Evolutionary conservation across 2,329 filamentous ascomycete species (phyloP).

Genomic region (Sporothrix dimorphospora): DNA sequence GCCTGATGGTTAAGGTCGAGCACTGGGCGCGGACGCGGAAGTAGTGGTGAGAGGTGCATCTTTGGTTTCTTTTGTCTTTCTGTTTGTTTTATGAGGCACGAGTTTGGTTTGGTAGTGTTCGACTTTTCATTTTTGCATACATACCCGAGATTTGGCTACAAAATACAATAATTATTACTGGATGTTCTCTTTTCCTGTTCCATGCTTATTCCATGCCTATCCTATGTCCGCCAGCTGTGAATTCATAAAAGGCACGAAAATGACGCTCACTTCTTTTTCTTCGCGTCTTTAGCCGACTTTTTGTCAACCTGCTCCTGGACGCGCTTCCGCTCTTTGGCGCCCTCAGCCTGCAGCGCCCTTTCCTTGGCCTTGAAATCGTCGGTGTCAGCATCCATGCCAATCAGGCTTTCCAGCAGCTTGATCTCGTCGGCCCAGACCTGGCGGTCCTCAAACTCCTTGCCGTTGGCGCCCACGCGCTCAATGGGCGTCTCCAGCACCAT

Average conservation of each 20-base stretch:
- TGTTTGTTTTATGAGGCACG: conserved; percentile 20
- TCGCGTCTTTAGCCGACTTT: conserved; percentile 65
- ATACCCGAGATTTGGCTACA: conserved; percentile 23
- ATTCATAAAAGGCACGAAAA: not conserved
- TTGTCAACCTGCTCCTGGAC: conserved; percentile 79
- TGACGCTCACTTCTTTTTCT: conserved; percentile 35
- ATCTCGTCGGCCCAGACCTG: conserved; percentile 91
- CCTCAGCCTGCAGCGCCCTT: conserved; percentile 65
- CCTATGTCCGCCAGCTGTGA: not conserved
- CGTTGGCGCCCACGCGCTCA: conserved; percentile 67
- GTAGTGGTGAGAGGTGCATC: conserved; percentile 30
- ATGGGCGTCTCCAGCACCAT: conserved; percentile 98
- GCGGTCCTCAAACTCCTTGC: conserved; percentile 74
- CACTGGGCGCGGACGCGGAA: conserved; percentile 46
- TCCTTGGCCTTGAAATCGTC: conserved; percentile 72
- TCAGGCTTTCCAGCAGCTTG: conserved; percentile 85
- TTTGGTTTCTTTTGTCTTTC: conserved; percentile 12
- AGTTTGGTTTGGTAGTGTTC: conserved; percentile 23
- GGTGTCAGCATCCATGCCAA: conserved; percentile 79
- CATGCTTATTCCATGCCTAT: no score
- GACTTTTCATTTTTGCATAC: conserved; percentile 25
- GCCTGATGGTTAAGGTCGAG: conserved; percentile 67
- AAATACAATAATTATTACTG: conserved; percentile 1
- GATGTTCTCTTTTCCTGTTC: conserved; percentile 39
- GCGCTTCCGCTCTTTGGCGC: conserved; percentile 71